Conservation (phyloP, 176 grass and related monocot genomes). For the Triticum urartu region DNA sequence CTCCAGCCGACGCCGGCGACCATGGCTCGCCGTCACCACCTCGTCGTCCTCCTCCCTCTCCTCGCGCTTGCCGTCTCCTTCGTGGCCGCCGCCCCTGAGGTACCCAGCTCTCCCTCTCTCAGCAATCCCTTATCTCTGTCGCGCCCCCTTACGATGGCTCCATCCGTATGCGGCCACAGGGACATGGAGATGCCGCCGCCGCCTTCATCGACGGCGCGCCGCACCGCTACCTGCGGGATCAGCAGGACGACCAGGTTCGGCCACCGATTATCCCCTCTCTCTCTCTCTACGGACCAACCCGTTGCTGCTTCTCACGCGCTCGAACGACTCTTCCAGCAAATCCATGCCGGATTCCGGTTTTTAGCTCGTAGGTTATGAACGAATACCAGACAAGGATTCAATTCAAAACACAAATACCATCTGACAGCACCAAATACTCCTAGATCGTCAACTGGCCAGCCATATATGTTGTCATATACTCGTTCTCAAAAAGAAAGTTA, state of each 20-base stretch:
- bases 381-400: too few relatives aligned
- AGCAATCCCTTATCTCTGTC: neutral
- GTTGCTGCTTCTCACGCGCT: neutral
- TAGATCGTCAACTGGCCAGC: neutral
- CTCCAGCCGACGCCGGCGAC: slow-evolving; percentile 9
- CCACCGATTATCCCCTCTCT: neutral
- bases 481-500: neutral
- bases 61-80: slow-evolving; percentile 20
- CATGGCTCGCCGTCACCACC: slow-evolving; percentile 26
- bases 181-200: slow-evolving; percentile 8
- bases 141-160: neutral
- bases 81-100: slow-evolving; percentile 24
- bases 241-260: slow-evolving; percentile 31
- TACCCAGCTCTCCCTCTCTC: slow-evolving; percentile 12
- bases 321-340: neutral
- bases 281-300: neutral
- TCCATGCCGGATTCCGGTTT: neutral
- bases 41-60: neutral
- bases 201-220: slow-evolving; percentile 43
- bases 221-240: slow-evolving; percentile 49
- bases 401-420: neutral
- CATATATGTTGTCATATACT: neutral
- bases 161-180: neutral
- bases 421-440: neutral
- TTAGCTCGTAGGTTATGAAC: neutral